Evolutionary conservation across 306 rosid genomes (phyloP).

Genomic region (Inga leiocalycina): DNA sequence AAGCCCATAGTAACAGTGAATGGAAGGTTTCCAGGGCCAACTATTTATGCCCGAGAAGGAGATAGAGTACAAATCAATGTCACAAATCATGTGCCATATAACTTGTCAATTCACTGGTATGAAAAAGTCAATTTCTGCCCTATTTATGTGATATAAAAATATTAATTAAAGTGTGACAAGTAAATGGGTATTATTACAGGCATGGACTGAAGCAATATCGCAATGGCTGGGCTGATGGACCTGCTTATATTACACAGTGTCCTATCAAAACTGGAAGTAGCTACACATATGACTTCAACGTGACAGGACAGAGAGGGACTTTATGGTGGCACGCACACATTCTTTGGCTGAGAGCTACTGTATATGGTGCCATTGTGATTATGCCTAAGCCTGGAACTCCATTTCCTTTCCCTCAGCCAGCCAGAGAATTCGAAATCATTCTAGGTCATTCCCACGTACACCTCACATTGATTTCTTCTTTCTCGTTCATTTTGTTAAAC

Average conservation of each 20-base stretch:
- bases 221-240: constrained; percentile 71
- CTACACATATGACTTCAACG: constrained; percentile 58
- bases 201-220: constrained; percentile 63
- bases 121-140: background rate
- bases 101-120: constrained; percentile 28
- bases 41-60: constrained; percentile 54
- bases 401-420: constrained; percentile 57
- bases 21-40: constrained; percentile 60
- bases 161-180: background rate
- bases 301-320: constrained; percentile 67
- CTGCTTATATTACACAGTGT: constrained; percentile 65
- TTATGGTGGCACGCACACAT: constrained; percentile 75
- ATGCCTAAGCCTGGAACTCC: constrained; percentile 55
- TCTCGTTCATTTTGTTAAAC: background rate
- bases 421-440: constrained; percentile 46
- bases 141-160: background rate
- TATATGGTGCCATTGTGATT: constrained; percentile 67
- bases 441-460: constrained; percentile 33
- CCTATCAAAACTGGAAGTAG: constrained; percentile 55
- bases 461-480: background rate
- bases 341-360: constrained; percentile 68
- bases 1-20: constrained; percentile 61
- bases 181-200: constrained; percentile 29
- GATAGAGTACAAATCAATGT: constrained; percentile 60
- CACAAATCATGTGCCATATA: constrained; percentile 36